Conservation (phyloP, 2,329 filamentous ascomycete species). For the Sporothrix mexicana region DNA sequence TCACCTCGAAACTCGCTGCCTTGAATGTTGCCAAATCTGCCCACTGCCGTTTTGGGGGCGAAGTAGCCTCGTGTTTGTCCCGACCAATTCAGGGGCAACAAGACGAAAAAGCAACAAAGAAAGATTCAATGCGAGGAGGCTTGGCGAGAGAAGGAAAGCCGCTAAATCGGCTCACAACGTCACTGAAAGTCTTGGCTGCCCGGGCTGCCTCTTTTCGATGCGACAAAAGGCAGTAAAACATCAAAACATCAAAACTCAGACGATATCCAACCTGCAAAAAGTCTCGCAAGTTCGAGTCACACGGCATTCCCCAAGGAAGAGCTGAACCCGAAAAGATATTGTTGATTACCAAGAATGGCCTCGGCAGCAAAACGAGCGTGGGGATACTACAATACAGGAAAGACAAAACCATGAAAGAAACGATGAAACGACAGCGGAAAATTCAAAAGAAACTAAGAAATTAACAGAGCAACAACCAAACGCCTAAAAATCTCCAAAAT, state of each 20-base stretch:
- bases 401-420: background rate
- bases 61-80: too few species aligned
- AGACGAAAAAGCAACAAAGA: background rate
- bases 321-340: background rate
- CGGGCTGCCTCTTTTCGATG: constrained; percentile 25
- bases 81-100: constrained; percentile 26
- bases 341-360: constrained; percentile 18
- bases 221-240: background rate
- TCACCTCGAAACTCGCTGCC: background rate
- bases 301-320: too few species aligned
- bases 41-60: background rate
- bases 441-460: background rate
- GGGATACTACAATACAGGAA: background rate
- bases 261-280: background rate
- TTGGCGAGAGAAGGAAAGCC: constrained; percentile 2
- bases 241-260: background rate
- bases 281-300: background rate
- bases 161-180: background rate
- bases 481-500: background rate
- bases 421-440: background rate
- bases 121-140: constrained; percentile 12
- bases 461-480: background rate
- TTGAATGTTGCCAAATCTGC: background rate
- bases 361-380: constrained; percentile 9
- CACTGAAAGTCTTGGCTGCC: background rate